Evolutionary conservation across 2,329 filamentous ascomycete genomes (phyloP).

Genomic region (Arthrocladium fulminans): DNA sequence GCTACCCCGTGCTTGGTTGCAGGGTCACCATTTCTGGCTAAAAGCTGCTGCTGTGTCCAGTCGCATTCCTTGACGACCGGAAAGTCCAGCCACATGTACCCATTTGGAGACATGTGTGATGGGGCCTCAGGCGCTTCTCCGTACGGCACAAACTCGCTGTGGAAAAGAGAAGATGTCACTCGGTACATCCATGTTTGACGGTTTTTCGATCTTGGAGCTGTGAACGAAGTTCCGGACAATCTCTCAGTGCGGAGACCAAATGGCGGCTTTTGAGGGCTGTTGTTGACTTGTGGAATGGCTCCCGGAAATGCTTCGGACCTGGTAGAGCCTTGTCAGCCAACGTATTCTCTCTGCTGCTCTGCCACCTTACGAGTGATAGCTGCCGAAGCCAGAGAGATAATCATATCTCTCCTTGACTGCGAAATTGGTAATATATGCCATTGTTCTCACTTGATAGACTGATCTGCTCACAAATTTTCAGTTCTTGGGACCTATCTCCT

Average conservation of each 20-base stretch:
- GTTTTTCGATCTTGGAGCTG: conserved; percentile 48
- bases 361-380: conserved; percentile 13
- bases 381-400: conserved; percentile 16
- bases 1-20: conserved; percentile 49
- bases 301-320: conserved; percentile 30
- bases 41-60: conserved; percentile 46
- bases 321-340: not conserved
- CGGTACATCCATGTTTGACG: conserved; percentile 53
- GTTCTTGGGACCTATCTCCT: too few relatives aligned
- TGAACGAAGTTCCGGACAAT: conserved; percentile 46
- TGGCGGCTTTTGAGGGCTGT: conserved; percentile 30
- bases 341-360: not conserved
- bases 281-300: conserved; percentile 32
- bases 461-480: not conserved
- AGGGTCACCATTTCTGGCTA: conserved; percentile 49
- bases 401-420: conserved; percentile 13
- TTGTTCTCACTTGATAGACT: not conserved
- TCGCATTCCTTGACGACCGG: conserved; percentile 40
- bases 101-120: conserved; percentile 22
- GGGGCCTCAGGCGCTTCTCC: conserved; percentile 29
- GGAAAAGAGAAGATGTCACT: conserved; percentile 47
- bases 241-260: conserved; percentile 28
- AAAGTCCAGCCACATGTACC: conserved; percentile 28
- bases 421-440: conserved; percentile 13
- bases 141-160: conserved; percentile 26